These are phyloP conservation scores for Melampsora larici-populina DNA, from an alignment of 1,284 basidiomycete genomes.

Conservation along the genomic window DNA sequence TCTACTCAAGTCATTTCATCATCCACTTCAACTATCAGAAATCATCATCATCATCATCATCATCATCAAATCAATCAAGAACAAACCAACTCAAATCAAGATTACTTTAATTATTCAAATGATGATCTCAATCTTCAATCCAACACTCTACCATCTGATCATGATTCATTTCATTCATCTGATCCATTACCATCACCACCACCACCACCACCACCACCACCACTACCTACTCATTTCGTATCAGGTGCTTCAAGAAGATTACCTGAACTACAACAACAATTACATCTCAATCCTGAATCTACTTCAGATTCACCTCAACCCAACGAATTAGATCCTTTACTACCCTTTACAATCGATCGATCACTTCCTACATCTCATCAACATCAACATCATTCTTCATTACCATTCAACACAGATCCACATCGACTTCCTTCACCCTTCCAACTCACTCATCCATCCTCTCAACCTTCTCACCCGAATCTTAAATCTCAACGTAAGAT, in stretches of 20 bases:
- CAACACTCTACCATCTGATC: too few relatives aligned
- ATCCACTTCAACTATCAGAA: too few relatives aligned
- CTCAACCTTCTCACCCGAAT: neutral
- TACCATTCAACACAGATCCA: neutral
- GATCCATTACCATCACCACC: neutral
- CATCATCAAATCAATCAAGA: too few relatives aligned
- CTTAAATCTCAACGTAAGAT: neutral
- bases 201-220: too few relatives aligned
- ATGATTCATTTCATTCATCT: too few relatives aligned
- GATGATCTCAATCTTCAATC: too few relatives aligned
- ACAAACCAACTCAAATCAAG: too few relatives aligned
- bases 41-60: too few relatives aligned
- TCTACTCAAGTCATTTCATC: too few relatives aligned
- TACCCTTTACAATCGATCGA: neutral
- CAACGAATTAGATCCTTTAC: constrained; percentile 18
- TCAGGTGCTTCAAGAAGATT: constrained; percentile 25
- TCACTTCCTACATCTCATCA: neutral
- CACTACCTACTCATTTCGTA: constrained; percentile 26
- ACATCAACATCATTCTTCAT: neutral
- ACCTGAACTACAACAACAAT: constrained; percentile 35
- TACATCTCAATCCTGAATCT: constrained; percentile 34
- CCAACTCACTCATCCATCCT: neutral
- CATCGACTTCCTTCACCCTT: neutral
- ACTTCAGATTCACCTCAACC: neutral
- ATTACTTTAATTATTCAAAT: too few relatives aligned